Evolutionary conservation across 2,329 filamentous ascomycete genomes (phyloP).

Genomic region (Colletotrichum sp.): DNA sequence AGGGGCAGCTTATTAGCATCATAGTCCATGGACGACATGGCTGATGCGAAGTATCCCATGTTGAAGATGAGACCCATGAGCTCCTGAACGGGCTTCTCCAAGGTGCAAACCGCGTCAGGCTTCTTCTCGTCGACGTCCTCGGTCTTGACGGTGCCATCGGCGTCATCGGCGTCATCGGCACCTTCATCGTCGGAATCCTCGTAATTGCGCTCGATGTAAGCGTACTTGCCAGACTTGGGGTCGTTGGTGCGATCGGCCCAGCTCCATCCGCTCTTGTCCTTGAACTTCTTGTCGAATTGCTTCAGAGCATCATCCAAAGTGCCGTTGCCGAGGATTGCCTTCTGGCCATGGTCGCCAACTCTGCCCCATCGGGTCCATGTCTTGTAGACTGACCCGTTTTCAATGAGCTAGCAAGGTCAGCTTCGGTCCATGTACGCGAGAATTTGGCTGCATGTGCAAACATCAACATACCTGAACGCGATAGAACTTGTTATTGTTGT

Average conservation of each 20-base stretch:
- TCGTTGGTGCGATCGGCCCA: constrained; percentile 60
- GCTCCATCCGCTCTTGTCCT: constrained; percentile 61
- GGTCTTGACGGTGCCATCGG: constrained; percentile 23
- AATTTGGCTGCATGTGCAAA: background rate
- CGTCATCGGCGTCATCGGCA: constrained; percentile 20
- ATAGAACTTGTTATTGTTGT: constrained; percentile 88
- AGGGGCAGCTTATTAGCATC: constrained; percentile 79
- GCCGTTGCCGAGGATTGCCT: constrained; percentile 46
- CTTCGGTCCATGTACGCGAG: background rate
- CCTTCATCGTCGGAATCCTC: constrained; percentile 67
- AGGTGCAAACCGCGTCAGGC: constrained; percentile 56
- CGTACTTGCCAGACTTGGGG: constrained; percentile 74
- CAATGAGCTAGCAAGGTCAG: constrained; percentile 13
- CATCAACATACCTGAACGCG: constrained; percentile 63
- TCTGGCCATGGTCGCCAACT: constrained; percentile 67
- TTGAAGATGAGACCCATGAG: constrained; percentile 88
- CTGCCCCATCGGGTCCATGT: constrained; percentile 85
- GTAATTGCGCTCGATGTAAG: constrained; percentile 82
- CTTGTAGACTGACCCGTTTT: constrained; percentile 41
- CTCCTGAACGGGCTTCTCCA: constrained; percentile 65
- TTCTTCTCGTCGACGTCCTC: constrained; percentile 28
- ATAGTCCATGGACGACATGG: constrained; percentile 73
- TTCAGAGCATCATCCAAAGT: constrained; percentile 47
- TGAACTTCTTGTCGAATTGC: constrained; percentile 67
- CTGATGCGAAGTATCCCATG: constrained; percentile 69